Percentiles rank a stretch among this genome's conserved stretches.
These are phyloP conservation scores for Heliosperma pusillum DNA, from an alignment of 148 eudicot genomes.

Conservation along the genomic window DNA sequence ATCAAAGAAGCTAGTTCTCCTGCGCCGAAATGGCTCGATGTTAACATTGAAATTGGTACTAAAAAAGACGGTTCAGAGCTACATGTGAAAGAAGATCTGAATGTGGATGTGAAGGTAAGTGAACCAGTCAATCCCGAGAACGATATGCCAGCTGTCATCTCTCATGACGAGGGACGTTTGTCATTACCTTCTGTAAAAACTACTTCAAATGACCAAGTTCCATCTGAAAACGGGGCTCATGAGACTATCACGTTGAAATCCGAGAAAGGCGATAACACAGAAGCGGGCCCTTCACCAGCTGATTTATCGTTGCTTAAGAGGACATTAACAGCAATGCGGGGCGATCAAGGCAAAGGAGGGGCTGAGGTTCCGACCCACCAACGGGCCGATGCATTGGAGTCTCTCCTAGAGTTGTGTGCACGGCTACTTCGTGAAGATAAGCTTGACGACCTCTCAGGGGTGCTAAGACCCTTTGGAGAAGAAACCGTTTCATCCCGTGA, in stretches of 20 bases:
- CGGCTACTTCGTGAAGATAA: slow-evolving; percentile 74
- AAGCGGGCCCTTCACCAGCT: slow-evolving; percentile 25
- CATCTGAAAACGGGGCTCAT: slow-evolving; percentile 20
- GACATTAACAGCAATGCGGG: slow-evolving; percentile 29
- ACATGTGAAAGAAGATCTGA: neutral
- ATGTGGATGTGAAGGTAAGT: slow-evolving; percentile 19
- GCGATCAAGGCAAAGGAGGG: slow-evolving; percentile 34
- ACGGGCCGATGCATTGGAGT: slow-evolving; percentile 86
- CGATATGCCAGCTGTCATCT: slow-evolving; percentile 17
- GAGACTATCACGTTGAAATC: slow-evolving; percentile 5
- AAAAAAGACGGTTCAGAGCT: slow-evolving; percentile 14
- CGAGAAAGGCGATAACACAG: slow-evolving; percentile 27
- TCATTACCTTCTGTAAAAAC: slow-evolving; percentile 16
- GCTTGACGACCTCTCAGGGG: slow-evolving; percentile 72
- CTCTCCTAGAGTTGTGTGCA: slow-evolving; percentile 93
- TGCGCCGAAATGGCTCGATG: slow-evolving; percentile 31
- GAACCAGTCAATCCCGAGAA: slow-evolving; percentile 21
- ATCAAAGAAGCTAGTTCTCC: slow-evolving; percentile 18
- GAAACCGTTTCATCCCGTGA: slow-evolving; percentile 87
- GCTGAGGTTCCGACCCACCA: slow-evolving; percentile 47
- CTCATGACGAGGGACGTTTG: slow-evolving; percentile 29
- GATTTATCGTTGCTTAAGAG: slow-evolving; percentile 38
- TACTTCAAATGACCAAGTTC: neutral
- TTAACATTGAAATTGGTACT: slow-evolving; percentile 31
- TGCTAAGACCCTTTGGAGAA: slow-evolving; percentile 89